A percentile compares a stretch with the other conserved stretches of the same genome.
Evolutionary conservation across 345 rosid species (phyloP).

Genomic region (Garcia nutans): DNA sequence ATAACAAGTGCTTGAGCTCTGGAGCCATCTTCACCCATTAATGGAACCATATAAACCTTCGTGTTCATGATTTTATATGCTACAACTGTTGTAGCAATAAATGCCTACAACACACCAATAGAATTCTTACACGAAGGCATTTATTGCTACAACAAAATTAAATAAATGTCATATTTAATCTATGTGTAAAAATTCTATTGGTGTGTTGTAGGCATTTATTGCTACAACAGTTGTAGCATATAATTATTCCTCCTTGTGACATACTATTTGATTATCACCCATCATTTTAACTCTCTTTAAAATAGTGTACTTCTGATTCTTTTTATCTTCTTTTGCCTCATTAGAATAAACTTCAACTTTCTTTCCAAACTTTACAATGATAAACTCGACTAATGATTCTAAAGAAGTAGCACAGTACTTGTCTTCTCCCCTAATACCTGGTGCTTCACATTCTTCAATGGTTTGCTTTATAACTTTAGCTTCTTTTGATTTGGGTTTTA

Average conservation of each 20-base stretch:
- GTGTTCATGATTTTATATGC: background rate
- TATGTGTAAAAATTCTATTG: no score
- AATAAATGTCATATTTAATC: no score
- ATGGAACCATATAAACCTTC: slow-evolving; percentile 4
- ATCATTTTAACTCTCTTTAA: background rate
- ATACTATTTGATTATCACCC: slow-evolving; percentile 8
- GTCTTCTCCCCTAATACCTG: slow-evolving; percentile 18
- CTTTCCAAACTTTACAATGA: background rate
- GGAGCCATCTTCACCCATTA: slow-evolving; percentile 13
- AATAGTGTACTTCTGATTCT: slow-evolving; percentile 4
- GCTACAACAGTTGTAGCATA: no score
- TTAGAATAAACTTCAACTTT: background rate
- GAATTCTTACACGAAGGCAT: no score
- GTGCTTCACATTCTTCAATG: slow-evolving; percentile 10
- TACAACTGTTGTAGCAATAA: no score
- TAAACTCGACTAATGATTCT: slow-evolving; percentile 17
- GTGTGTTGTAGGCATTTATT: no score
- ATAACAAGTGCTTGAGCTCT: slow-evolving; percentile 1
- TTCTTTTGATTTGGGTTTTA: background rate
- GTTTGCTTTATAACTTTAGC: background rate
- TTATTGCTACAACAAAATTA: no score
- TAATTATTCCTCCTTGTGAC: no score
- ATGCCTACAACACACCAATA: no score
- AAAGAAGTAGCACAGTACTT: slow-evolving; percentile 22
- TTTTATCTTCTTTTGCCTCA: background rate